Percentiles rank a stretch among this genome's conserved stretches.
Conservation (phyloP, 225 moss, liverwort and hornwort genomes). For the Lunularia cruciata region DNA sequence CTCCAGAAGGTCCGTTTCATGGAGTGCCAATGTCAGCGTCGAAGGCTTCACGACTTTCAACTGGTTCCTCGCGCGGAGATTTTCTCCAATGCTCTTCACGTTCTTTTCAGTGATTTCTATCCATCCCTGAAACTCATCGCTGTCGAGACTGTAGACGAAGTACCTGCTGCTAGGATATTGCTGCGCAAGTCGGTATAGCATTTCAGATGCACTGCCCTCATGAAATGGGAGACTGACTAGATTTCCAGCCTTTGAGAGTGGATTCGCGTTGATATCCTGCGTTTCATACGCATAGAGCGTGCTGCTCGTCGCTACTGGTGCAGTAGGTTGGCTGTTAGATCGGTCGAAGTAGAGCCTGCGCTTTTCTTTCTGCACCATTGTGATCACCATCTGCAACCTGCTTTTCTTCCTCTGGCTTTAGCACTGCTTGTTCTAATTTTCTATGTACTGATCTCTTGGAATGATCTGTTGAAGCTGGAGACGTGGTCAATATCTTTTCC, state of each 20-base stretch:
- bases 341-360: neutral
- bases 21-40: neutral
- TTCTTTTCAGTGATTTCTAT: slow-evolving; percentile 2
- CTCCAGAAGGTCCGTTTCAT: neutral
- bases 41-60: neutral
- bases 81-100: neutral
- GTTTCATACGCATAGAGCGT: neutral
- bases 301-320: neutral
- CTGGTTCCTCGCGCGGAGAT: neutral
- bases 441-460: no score
- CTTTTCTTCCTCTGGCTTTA: no score
- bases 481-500: no score
- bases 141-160: neutral
- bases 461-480: no score
- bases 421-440: no score
- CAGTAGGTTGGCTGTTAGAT: neutral
- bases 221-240: neutral
- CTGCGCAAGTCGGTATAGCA: neutral
- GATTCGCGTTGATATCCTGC: neutral
- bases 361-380: neutral
- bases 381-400: no score
- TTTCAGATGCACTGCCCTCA: neutral
- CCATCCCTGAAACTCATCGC: neutral
- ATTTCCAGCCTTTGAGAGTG: neutral
- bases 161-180: neutral